Evolutionary conservation across 2,329 filamentous ascomycete species (phyloP).

Genomic region (Claviceps quebecensis): DNA sequence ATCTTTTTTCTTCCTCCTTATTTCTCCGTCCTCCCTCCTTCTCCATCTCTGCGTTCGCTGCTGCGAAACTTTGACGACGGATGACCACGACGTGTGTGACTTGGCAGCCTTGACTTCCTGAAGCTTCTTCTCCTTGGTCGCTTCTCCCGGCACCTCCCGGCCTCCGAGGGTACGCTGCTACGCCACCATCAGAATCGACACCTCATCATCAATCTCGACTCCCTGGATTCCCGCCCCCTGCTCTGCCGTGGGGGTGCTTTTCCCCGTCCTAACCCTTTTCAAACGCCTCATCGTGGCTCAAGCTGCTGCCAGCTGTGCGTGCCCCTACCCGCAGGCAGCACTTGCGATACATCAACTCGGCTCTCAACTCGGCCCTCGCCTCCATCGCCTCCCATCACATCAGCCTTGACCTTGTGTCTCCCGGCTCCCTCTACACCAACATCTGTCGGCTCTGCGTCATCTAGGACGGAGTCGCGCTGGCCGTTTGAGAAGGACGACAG

Average conservation of each 20-base stretch:
- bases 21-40: slow-evolving; percentile 5
- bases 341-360: background rate
- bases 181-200: slow-evolving; percentile 6
- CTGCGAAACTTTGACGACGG: background rate
- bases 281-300: background rate
- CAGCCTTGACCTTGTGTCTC: slow-evolving; percentile 1
- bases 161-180: slow-evolving; percentile 6
- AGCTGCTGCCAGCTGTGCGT: background rate
- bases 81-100: slow-evolving; percentile 7
- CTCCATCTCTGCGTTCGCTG: slow-evolving; percentile 5
- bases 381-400: background rate
- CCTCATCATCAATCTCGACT: background rate
- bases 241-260: background rate
- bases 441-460: background rate
- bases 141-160: slow-evolving; percentile 7
- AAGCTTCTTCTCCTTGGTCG: slow-evolving; percentile 2
- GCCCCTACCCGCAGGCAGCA: background rate
- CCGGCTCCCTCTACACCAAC: background rate
- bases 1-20: slow-evolving; percentile 7
- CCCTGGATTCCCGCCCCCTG: background rate
- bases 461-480: background rate
- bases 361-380: background rate
- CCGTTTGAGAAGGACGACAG: background rate
- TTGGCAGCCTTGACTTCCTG: slow-evolving; percentile 5
- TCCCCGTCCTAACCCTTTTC: background rate